These are phyloP conservation scores for Boletus sp. DNA, from an alignment of 768 basidiomycete species.

Conservation along the genomic window DNA sequence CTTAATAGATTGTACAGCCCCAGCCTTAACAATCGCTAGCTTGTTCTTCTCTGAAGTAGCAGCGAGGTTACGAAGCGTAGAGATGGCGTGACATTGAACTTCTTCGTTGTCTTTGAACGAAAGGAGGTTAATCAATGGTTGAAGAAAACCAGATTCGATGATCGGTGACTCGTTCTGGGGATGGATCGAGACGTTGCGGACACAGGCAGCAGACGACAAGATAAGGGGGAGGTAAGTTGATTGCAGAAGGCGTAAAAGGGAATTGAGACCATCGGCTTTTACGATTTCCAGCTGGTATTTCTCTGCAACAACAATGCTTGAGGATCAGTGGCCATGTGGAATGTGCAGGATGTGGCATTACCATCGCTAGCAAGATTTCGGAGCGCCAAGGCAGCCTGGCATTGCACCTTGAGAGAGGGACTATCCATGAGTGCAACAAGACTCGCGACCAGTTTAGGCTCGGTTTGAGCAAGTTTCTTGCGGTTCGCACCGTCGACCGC, in stretches of 20 bases:
- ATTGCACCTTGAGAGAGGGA: slow-evolving; percentile 96
- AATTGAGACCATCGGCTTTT: slow-evolving; percentile 87
- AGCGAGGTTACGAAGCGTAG: slow-evolving; percentile 92
- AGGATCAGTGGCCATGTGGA: slow-evolving; percentile 16
- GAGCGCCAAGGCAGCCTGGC: slow-evolving; percentile 93
- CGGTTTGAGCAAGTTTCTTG: slow-evolving; percentile 90
- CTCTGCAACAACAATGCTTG: slow-evolving; percentile 46
- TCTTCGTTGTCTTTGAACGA: slow-evolving; percentile 99
- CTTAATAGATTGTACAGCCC: slow-evolving; percentile 95
- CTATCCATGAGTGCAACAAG: slow-evolving; percentile 96
- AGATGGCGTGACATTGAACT: slow-evolving; percentile 98
- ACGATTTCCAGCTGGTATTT: slow-evolving; percentile 99
- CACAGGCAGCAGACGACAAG: slow-evolving; percentile 96
- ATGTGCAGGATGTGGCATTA: slow-evolving; percentile 28
- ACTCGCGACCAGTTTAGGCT: slow-evolving; percentile 92
- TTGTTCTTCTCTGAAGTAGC: slow-evolving; percentile 99
- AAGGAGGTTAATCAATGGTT: slow-evolving; percentile 91
- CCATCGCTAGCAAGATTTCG: slow-evolving; percentile 97
- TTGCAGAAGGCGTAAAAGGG: slow-evolving; percentile 89
- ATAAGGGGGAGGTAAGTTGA: slow-evolving; percentile 98
- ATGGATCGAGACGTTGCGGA: slow-evolving; percentile 98
- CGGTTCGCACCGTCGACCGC: slow-evolving; percentile 95
- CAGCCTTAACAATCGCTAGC: slow-evolving; percentile 94
- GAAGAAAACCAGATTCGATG: slow-evolving; percentile 96
- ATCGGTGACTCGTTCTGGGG: slow-evolving; percentile 98